phyloP scores from a whole-genome alignment of 495 filamentous ascomycete species.

The Aspergillus kassunensis region DNA sequence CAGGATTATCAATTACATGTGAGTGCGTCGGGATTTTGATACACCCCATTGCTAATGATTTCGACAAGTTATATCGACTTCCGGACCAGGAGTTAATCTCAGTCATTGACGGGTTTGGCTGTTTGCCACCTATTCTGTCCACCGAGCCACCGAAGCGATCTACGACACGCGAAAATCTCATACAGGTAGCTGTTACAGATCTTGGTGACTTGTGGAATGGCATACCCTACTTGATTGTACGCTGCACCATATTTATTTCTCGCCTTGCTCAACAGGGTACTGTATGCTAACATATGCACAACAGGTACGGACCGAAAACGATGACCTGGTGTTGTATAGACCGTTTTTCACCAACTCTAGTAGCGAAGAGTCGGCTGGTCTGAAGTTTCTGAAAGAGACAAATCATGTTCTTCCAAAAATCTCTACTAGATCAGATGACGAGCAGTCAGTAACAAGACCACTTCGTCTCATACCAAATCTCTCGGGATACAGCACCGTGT shows the following conservation, averaged over 20 bases:
- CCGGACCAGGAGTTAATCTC: slow-evolving; percentile 34
- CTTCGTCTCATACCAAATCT: slow-evolving; percentile 63
- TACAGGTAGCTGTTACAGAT: slow-evolving; percentile 76
- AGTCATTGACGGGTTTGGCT: slow-evolving; percentile 61
- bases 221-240: slow-evolving; percentile 77
- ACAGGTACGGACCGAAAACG: slow-evolving; percentile 69
- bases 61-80: slow-evolving; percentile 36
- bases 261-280: neutral
- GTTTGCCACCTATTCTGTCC: slow-evolving; percentile 72
- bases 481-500: slow-evolving; percentile 71
- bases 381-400: slow-evolving; percentile 75
- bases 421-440: slow-evolving; percentile 31
- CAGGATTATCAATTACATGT: slow-evolving; percentile 69
- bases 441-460: slow-evolving; percentile 40
- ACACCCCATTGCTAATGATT: slow-evolving; percentile 8
- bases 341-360: slow-evolving; percentile 53
- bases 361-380: slow-evolving; percentile 31
- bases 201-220: slow-evolving; percentile 69
- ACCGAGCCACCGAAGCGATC: slow-evolving; percentile 65
- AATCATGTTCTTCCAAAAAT: slow-evolving; percentile 55
- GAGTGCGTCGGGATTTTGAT: slow-evolving; percentile 23
- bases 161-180: slow-evolving; percentile 64
- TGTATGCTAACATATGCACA: slow-evolving; percentile 8
- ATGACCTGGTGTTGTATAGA: slow-evolving; percentile 85
- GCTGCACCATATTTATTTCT: slow-evolving; percentile 13